Evolutionary conservation across 2,329 filamentous ascomycete genomes (phyloP).

Genomic region (Claviceps lovelessii): DNA sequence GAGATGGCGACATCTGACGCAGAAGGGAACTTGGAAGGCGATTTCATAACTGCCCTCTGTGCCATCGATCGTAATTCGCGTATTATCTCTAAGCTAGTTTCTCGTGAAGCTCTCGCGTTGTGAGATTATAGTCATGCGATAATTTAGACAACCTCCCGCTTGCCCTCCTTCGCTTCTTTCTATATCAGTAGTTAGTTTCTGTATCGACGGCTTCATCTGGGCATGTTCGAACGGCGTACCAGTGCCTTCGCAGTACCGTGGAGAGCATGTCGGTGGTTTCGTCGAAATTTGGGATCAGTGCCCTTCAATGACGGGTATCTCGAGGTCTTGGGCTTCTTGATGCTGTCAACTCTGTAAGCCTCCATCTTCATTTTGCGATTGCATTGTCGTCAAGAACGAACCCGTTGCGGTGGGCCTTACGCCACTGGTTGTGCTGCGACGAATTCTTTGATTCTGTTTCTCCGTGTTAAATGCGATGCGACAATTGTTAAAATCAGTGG

Average conservation of each 20-base stretch:
- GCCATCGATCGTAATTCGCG: not conserved
- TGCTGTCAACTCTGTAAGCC: slow-evolving; percentile 42
- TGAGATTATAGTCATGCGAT: not conserved
- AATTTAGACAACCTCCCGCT: slow-evolving; percentile 66
- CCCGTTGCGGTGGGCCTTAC: slow-evolving; percentile 99
- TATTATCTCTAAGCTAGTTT: not conserved
- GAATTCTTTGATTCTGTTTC: slow-evolving; percentile 95
- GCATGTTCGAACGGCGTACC: slow-evolving; percentile 43
- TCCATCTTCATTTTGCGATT: not conserved
- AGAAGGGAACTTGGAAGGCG: not conserved
- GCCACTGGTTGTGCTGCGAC: slow-evolving; percentile 96
- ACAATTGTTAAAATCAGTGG: not conserved
- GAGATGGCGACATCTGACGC: not conserved
- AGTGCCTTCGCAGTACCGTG: slow-evolving; percentile 97
- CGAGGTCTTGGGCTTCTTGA: slow-evolving; percentile 99
- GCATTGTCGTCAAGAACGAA: slow-evolving; percentile 34
- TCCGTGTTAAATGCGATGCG: not conserved
- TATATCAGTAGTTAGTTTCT: slow-evolving; percentile 30
- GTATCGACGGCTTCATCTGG: not conserved
- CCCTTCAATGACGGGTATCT: slow-evolving; percentile 98
- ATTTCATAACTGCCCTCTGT: not conserved
- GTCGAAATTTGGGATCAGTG: slow-evolving; percentile 98
- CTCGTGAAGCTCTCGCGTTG: not conserved
- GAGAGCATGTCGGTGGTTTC: slow-evolving; percentile 99
- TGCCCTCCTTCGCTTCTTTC: slow-evolving; percentile 97